A percentile compares a stretch with the other conserved stretches of the same genome.
Evolutionary conservation across 2,329 filamentous ascomycete genomes (phyloP).

Genomic region (Neospermospora avenae): DNA sequence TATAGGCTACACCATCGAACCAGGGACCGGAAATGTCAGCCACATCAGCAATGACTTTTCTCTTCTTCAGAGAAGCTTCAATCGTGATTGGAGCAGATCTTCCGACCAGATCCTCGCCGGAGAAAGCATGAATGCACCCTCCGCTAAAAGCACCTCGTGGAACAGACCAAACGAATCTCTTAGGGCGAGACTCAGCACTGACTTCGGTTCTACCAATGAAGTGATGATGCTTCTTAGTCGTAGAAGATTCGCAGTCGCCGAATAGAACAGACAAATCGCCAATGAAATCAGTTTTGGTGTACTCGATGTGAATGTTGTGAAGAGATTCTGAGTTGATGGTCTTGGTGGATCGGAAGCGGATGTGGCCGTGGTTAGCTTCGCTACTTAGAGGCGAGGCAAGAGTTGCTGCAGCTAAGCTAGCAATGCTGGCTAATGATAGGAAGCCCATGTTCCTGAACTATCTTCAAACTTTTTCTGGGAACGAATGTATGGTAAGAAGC

Average conservation of each 20-base stretch:
- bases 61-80: neutral
- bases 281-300: conserved; percentile 47
- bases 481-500: neutral
- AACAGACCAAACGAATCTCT: conserved; percentile 41
- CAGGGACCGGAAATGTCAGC: conserved; percentile 48
- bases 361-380: neutral
- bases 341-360: neutral
- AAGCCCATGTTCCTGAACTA: neutral
- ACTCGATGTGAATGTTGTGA: conserved; percentile 46
- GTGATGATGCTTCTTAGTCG: conserved; percentile 13
- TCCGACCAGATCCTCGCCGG: conserved; percentile 26
- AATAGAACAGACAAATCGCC: conserved; percentile 46
- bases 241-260: conserved; percentile 64
- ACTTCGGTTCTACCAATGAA: conserved; percentile 29
- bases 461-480: neutral
- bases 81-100: conserved; percentile 18
- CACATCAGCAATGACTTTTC: conserved; percentile 11
- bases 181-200: conserved; percentile 39
- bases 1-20: conserved; percentile 62
- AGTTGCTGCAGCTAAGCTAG: neutral
- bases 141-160: conserved; percentile 32
- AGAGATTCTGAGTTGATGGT: conserved; percentile 26
- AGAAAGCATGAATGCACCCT: conserved; percentile 38
- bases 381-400: neutral
- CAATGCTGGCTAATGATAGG: neutral